Conservation (phyloP, 345 rosid species). For the Eucalyptus regnans region DNA sequence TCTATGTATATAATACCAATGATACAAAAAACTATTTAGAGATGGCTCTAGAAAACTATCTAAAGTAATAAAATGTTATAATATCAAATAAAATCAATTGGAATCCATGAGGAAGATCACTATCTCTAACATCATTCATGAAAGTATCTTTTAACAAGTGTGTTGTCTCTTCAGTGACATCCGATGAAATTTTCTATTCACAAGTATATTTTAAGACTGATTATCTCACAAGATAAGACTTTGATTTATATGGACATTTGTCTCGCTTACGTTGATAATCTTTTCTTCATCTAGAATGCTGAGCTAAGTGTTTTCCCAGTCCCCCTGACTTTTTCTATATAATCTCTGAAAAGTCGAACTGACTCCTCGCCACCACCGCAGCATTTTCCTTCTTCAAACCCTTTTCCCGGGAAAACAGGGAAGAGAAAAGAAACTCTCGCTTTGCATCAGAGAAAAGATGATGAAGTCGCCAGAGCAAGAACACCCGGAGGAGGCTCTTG, state of each 20-base stretch:
- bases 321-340: not conserved
- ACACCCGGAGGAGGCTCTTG: constrained; percentile 12
- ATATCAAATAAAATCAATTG: too few species aligned
- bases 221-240: not conserved
- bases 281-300: not conserved
- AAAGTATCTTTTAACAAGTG: not conserved
- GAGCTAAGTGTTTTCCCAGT: not conserved
- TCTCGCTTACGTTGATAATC: not conserved
- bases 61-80: too few species aligned
- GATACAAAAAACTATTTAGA: too few species aligned
- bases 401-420: not conserved
- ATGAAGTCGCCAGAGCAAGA: constrained; percentile 1
- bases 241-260: not conserved
- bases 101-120: too few species aligned
- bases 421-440: not conserved
- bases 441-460: not conserved
- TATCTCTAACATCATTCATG: not conserved
- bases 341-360: not conserved
- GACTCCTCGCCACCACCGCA: not conserved
- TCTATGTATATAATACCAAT: too few species aligned
- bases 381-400: not conserved
- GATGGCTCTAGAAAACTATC: too few species aligned
- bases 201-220: not conserved
- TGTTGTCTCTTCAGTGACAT: not conserved
- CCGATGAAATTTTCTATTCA: not conserved